Evolutionary conservation across 148 eudicot species (phyloP).

Genomic region (Camellia sinensis): DNA sequence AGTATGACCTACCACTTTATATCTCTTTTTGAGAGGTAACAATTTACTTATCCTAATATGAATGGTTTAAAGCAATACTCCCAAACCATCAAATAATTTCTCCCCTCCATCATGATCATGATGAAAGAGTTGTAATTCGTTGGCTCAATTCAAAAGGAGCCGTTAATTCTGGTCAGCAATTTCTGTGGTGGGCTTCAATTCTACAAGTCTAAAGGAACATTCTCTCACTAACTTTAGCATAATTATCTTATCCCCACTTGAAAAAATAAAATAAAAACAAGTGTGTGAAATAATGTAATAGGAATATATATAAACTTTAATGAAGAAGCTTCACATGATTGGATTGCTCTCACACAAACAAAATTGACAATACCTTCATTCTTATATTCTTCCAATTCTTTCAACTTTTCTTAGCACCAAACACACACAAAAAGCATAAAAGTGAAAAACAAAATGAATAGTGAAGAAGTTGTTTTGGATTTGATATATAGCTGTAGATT

Average conservation of each 20-base stretch:
- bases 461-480: not conserved
- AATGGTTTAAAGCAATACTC: not conserved
- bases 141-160: not conserved
- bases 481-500: not conserved
- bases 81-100: too few relatives aligned
- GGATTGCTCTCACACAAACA: not conserved
- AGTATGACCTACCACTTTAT: too few relatives aligned
- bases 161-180: not conserved
- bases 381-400: not conserved
- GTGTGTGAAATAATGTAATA: not conserved
- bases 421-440: not conserved
- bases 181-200: not conserved
- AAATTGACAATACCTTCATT: not conserved
- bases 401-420: not conserved
- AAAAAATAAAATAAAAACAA: not conserved
- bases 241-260: not conserved
- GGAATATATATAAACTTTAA: not conserved
- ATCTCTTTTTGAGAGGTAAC: too few relatives aligned
- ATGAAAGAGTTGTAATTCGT: not conserved
- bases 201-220: not conserved
- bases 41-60: too few relatives aligned
- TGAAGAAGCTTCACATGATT: not conserved
- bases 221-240: constrained; percentile 4
- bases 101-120: too few relatives aligned
- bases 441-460: not conserved